These are phyloP conservation scores for Camelina sativa DNA, from an alignment of 345 rosid genomes.

Conservation along the genomic window DNA sequence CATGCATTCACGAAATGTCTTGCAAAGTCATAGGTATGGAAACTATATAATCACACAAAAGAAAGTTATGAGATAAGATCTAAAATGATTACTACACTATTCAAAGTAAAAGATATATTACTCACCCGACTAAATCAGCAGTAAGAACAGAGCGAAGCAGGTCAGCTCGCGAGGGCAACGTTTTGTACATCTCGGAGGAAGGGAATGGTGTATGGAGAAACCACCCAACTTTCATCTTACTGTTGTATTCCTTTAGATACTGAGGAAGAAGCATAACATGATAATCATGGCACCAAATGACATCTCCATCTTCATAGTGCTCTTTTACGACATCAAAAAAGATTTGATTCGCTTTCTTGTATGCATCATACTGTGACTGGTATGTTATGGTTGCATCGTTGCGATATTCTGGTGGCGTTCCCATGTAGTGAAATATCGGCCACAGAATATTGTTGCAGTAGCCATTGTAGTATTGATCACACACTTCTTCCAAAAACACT, in stretches of 20 bases:
- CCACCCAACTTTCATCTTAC: conserved; percentile 96
- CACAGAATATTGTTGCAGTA: conserved; percentile 97
- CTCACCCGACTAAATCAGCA: conserved; percentile 97
- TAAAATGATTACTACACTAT: neutral
- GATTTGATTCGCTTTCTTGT: conserved; percentile 93
- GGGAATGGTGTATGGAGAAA: conserved; percentile 99
- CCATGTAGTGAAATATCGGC: conserved; percentile 98
- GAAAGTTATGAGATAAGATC: too few relatives aligned
- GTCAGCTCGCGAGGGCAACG: conserved; percentile 92
- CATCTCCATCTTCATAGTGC: conserved; percentile 95
- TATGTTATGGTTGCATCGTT: conserved; percentile 87
- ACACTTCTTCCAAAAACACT: conserved; percentile 94
- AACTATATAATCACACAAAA: conserved; percentile 43
- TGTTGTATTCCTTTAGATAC: conserved; percentile 80
- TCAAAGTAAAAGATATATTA: conserved; percentile 36
- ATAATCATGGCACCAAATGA: conserved; percentile 99
- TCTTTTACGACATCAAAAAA: conserved; percentile 87
- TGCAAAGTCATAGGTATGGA: conserved; percentile 97
- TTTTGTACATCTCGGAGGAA: conserved; percentile 95
- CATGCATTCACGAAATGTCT: conserved; percentile 98
- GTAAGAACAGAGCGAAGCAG: conserved; percentile 89
- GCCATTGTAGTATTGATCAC: conserved; percentile 95
- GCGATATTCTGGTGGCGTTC: conserved; percentile 96
- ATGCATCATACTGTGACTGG: conserved; percentile 93
- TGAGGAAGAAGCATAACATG: conserved; percentile 97